Evolutionary conservation across 2,329 filamentous ascomycete species (phyloP).

Genomic region (Shiraia sp.): DNA sequence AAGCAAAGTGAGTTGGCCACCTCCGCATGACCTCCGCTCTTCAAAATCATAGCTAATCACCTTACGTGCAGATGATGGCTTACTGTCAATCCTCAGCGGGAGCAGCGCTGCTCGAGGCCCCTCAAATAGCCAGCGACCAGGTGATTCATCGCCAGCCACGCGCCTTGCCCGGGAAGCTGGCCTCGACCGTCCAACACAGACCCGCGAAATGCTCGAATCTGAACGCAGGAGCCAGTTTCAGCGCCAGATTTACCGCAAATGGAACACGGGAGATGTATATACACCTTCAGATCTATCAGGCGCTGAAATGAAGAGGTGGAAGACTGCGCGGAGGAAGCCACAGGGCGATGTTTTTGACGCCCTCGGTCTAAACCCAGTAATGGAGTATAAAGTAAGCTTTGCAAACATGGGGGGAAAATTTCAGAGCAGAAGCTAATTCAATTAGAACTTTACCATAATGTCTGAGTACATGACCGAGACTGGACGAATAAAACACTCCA

Average conservation of each 20-base stretch:
- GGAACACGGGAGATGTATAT: constrained; percentile 82
- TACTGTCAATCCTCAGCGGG: constrained; percentile 26
- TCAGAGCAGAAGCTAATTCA: background rate
- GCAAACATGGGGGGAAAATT: background rate
- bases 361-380: constrained; percentile 76
- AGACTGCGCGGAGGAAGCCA: constrained; percentile 54
- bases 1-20: constrained; percentile 20
- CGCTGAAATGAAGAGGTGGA: constrained; percentile 82
- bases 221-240: constrained; percentile 55
- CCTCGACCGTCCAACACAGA: constrained; percentile 22
- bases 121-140: constrained; percentile 1
- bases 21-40: constrained; percentile 1
- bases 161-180: constrained; percentile 23
- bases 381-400: constrained; percentile 78
- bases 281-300: constrained; percentile 83
- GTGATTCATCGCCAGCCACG: constrained; percentile 9
- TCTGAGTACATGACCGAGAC: constrained; percentile 84
- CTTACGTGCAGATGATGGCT: constrained; percentile 9
- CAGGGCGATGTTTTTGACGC: constrained; percentile 75
- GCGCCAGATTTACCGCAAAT: constrained; percentile 70
- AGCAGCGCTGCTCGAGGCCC: constrained; percentile 12
- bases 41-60: constrained; percentile 8
- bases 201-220: constrained; percentile 30
- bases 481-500: constrained; percentile 81
- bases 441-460: constrained; percentile 87